phyloP scores from a whole-genome alignment of 225 moss, liverwort and hornwort species.

The Marchantia polymorpha region DNA sequence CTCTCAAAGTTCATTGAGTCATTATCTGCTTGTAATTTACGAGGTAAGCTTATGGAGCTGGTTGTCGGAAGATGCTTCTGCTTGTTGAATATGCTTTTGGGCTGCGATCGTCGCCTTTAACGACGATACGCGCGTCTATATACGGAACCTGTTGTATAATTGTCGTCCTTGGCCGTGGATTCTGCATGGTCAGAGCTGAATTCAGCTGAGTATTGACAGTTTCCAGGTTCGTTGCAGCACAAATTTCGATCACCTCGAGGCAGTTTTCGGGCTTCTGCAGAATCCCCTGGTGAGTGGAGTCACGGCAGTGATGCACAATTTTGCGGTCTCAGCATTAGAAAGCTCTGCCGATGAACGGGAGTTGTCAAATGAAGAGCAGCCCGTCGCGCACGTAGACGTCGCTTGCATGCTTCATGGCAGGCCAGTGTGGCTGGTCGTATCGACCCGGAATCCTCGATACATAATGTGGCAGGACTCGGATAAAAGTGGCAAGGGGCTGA shows the following conservation, averaged over 20 bases:
- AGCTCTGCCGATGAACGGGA: constrained; percentile 12
- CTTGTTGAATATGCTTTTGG: background rate
- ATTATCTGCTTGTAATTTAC: too few species aligned
- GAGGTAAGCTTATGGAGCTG: too few species aligned
- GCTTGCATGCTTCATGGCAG: constrained; percentile 65
- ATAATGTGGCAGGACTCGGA: constrained; percentile 53
- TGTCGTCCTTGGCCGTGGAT: background rate
- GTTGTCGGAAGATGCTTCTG: background rate
- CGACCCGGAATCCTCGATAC: constrained; percentile 60
- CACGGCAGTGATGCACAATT: constrained; percentile 68
- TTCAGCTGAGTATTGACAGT: background rate
- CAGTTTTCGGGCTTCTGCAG: constrained; percentile 58
- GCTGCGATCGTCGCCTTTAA: background rate
- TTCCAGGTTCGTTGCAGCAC: constrained; percentile 56
- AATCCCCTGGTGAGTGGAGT: constrained; percentile 59
- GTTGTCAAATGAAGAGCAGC: constrained; percentile 15
- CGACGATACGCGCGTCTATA: background rate
- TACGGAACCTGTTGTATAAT: background rate
- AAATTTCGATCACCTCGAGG: constrained; percentile 81
- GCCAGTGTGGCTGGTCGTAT: constrained; percentile 78
- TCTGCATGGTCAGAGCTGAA: background rate
- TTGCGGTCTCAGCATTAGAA: constrained; percentile 26
- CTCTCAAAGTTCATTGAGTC: too few species aligned
- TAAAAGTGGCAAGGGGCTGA: constrained; percentile 59
- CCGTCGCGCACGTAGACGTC: constrained; percentile 71